A percentile compares a stretch with the other conserved stretches of the same genome.
Conservation (phyloP, 805 yeast species). For the Starmerella vaccinii region DNA sequence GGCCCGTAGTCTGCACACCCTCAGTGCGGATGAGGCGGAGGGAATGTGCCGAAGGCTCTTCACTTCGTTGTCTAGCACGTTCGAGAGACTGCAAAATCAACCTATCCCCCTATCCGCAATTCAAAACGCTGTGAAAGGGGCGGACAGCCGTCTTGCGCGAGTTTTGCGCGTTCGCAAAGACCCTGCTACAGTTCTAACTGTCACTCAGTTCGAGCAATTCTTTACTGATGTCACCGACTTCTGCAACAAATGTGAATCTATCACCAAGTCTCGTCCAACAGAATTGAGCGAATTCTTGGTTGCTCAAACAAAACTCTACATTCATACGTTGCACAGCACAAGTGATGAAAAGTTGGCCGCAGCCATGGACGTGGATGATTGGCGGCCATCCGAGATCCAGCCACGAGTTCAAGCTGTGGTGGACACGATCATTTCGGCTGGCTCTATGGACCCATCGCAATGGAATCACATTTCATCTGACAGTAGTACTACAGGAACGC, state of each 20-base stretch:
- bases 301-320: conserved; percentile 54
- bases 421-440: conserved; percentile 43
- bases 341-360: conserved; percentile 39
- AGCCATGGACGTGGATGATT: conserved; percentile 55
- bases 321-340: conserved; percentile 45
- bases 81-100: not conserved
- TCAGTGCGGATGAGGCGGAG: conserved; percentile 69
- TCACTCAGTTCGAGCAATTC: conserved; percentile 54
- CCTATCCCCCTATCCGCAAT: not conserved
- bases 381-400: conserved; percentile 65
- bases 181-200: conserved; percentile 47
- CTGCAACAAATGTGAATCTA: conserved; percentile 70
- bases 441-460: conserved; percentile 37
- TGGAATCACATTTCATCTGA: conserved; percentile 34
- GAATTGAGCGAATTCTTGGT: conserved; percentile 58
- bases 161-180: conserved; percentile 69
- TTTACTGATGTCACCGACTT: conserved; percentile 60
- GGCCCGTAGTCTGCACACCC: conserved; percentile 45
- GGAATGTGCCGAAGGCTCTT: conserved; percentile 41
- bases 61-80: not conserved
- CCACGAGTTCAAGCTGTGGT: conserved; percentile 40
- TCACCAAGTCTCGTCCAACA: conserved; percentile 52
- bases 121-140: conserved; percentile 51
- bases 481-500: not conserved
- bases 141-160: conserved; percentile 64